Evolutionary conservation across 768 basidiomycete genomes (phyloP).

Genomic region (Suillus hirtellus): DNA sequence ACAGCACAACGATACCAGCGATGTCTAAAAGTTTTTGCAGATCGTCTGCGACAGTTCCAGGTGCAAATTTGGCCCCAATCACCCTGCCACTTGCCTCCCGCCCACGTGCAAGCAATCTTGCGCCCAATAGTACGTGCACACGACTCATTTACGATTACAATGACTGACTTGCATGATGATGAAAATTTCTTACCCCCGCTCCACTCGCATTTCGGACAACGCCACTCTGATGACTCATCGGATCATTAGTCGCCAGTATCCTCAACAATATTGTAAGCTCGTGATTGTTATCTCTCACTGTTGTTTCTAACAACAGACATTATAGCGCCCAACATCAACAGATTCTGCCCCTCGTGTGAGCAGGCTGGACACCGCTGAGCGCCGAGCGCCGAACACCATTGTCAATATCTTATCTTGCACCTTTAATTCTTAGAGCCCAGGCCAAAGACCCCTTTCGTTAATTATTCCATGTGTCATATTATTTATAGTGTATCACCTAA

Average conservation of each 20-base stretch:
- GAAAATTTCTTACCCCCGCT: slow-evolving; percentile 3
- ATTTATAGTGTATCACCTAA: slow-evolving; percentile 12
- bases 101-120: slow-evolving; percentile 47
- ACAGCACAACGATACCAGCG: neutral
- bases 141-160: neutral
- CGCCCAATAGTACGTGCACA: slow-evolving; percentile 47
- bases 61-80: slow-evolving; percentile 58
- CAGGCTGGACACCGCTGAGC: slow-evolving; percentile 27
- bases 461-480: slow-evolving; percentile 22
- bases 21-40: slow-evolving; percentile 32
- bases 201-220: neutral
- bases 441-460: slow-evolving; percentile 19
- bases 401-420: slow-evolving; percentile 10
- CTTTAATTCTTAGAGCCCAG: slow-evolving; percentile 16
- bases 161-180: slow-evolving; percentile 7
- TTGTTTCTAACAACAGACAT: slow-evolving; percentile 7
- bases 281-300: neutral
- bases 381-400: neutral
- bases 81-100: slow-evolving; percentile 43
- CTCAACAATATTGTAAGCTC: slow-evolving; percentile 47
- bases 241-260: slow-evolving; percentile 40
- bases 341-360: slow-evolving; percentile 43
- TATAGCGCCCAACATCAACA: slow-evolving; percentile 44
- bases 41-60: slow-evolving; percentile 43
- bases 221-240: neutral